phyloP scores from a whole-genome alignment of 1,284 basidiomycete genomes.

The Singerocomus inundabilis region DNA sequence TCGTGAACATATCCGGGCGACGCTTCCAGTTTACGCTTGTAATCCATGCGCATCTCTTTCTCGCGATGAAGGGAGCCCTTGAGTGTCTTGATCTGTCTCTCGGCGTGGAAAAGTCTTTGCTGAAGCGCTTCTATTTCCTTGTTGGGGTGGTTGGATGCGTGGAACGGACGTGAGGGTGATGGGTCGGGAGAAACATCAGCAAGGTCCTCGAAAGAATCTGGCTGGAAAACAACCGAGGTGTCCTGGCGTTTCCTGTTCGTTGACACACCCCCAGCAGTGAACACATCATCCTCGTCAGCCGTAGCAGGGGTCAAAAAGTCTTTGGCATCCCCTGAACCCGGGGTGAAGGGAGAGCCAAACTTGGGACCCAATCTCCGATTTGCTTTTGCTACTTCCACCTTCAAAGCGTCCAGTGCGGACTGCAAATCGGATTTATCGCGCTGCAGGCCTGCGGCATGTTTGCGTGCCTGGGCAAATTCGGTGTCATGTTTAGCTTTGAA shows the following conservation, averaged over 20 bases:
- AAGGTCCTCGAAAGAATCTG: constrained; percentile 51
- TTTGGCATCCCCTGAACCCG: constrained; percentile 46
- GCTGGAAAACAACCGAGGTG: constrained; percentile 54
- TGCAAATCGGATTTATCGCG: constrained; percentile 93
- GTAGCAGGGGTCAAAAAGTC: constrained; percentile 60
- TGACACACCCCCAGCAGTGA: constrained; percentile 58
- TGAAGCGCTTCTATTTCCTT: constrained; percentile 80
- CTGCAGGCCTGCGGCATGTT: constrained; percentile 82
- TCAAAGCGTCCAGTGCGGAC: constrained; percentile 72
- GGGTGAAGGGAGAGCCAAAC: constrained; percentile 69
- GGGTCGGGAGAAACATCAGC: constrained; percentile 67
- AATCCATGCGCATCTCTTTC: constrained; percentile 73
- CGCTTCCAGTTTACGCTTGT: constrained; percentile 50
- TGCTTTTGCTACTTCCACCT: constrained; percentile 64
- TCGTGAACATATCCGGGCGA: constrained; percentile 37
- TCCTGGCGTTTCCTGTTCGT: constrained; percentile 63
- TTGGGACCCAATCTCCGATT: constrained; percentile 54
- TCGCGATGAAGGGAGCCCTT: constrained; percentile 76
- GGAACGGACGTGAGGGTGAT: constrained; percentile 58
- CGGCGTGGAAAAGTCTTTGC: constrained; percentile 77
- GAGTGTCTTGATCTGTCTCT: constrained; percentile 77
- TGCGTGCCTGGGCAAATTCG: constrained; percentile 87
- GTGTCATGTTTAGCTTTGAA: constrained; percentile 91
- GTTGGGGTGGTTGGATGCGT: constrained; percentile 67
- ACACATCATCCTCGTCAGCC: constrained; percentile 61